Evolutionary conservation across 495 filamentous ascomycete genomes (phyloP), one percentile per base, ranked within the genome.

Genomic region (Daldinia bambusicola): DNA sequence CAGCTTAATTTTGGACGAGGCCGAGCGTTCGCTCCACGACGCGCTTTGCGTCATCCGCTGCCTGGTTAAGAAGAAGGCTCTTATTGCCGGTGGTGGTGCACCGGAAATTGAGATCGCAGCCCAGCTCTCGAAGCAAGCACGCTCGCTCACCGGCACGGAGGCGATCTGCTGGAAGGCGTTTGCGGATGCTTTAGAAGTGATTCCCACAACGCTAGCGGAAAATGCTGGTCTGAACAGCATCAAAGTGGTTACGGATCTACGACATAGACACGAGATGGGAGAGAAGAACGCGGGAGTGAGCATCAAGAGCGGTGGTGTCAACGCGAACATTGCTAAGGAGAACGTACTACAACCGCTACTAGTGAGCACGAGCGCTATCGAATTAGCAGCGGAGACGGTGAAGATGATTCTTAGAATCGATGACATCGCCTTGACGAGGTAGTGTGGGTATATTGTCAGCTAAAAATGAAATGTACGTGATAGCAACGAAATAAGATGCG

Each of bases 381-480:
- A 99, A 84, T 81, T 99, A 77, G 95, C 96, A 40, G 93, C 93
- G 2, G 95, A 99, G 86, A 98, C 95, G 63, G 94, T 97, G 71
- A 99, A 98, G 88, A 97, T 98, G 93, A 86, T 98, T 81, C 87
- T 98, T 82, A 89, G 94, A 82, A 97, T 98, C 83, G 94, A 97
- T 81, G 94, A 98, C 81, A 95, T 97, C 81, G 92, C 92, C 8
- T 75, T 88, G 74, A 76, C 75, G 40, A 71, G 78, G 70, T 80
- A 76, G 45, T 74, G 61, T 53, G 43, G 43, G 26, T 26, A 14
- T 22, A 65, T 4, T 4, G 34, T 32, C 51, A 53, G 20, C 18
- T 55, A 69, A 58, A 58, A 63, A 63, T 64, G 55, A 66, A 63
- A 64, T 65, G 71, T 70, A 63, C 20, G 62, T 55, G 66, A 69